phyloP scores from a whole-genome alignment of 1,139 yeast species.

The Candida sp. region DNA sequence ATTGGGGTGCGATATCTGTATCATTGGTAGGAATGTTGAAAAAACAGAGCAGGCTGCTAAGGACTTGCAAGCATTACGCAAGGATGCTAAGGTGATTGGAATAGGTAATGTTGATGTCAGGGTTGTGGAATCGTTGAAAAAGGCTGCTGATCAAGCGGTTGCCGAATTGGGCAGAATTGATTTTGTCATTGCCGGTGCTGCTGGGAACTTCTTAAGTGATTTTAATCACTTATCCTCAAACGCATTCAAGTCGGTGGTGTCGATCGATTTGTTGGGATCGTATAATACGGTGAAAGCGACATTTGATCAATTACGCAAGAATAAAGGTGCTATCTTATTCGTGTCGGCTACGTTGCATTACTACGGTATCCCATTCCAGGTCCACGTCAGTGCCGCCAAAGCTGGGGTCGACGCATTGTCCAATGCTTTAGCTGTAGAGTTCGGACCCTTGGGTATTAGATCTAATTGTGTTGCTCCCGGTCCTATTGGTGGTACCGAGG shows the following conservation, averaged over 20 bases:
- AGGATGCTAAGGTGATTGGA: slow-evolving; percentile 64
- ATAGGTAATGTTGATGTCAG: slow-evolving; percentile 76
- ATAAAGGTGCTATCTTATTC: slow-evolving; percentile 71
- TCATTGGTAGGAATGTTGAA: slow-evolving; percentile 69
- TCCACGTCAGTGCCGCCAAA: slow-evolving; percentile 90
- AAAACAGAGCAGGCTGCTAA: slow-evolving; percentile 65
- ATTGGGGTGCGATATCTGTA: slow-evolving; percentile 84
- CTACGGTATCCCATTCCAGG: slow-evolving; percentile 81
- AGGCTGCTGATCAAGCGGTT: slow-evolving; percentile 67
- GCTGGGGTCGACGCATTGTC: slow-evolving; percentile 91
- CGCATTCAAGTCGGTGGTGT: slow-evolving; percentile 83
- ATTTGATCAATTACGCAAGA: slow-evolving; percentile 57
- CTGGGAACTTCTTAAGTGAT: slow-evolving; percentile 86
- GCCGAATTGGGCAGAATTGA: slow-evolving; percentile 69
- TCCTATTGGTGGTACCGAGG: slow-evolving; percentile 78
- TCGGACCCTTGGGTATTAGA: slow-evolving; percentile 84
- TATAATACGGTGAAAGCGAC: slow-evolving; percentile 85
- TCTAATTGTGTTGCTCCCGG: slow-evolving; percentile 89
- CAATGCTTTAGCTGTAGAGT: slow-evolving; percentile 78
- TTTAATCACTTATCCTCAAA: slow-evolving; percentile 74
- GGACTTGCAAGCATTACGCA: slow-evolving; percentile 56
- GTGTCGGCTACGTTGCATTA: slow-evolving; percentile 87
- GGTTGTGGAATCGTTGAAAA: slow-evolving; percentile 49
- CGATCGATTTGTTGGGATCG: slow-evolving; percentile 82
- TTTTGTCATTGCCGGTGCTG: slow-evolving; percentile 91